phyloP scores from a whole-genome alignment of 441 rosid genomes.

The Adansonia rubrostipa region DNA sequence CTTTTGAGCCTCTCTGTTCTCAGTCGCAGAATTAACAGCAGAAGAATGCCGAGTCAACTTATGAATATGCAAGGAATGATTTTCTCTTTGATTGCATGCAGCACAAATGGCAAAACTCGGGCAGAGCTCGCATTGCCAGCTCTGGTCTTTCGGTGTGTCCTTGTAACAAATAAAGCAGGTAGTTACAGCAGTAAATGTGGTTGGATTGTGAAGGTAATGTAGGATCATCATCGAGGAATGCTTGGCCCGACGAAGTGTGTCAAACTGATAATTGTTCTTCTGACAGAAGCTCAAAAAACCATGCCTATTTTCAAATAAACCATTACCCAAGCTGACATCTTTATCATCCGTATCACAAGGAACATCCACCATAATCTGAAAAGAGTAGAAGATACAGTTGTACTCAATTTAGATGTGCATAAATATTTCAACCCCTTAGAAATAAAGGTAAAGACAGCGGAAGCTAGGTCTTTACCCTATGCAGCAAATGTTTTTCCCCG shows the following conservation, averaged over 20 bases:
- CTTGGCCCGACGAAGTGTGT: constrained; percentile 76
- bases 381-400: constrained; percentile 8
- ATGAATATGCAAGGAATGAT: constrained; percentile 37
- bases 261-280: constrained; percentile 58
- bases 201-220: constrained; percentile 53
- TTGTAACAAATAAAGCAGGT: constrained; percentile 50
- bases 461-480: constrained; percentile 48
- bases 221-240: constrained; percentile 84
- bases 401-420: not conserved
- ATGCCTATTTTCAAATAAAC: constrained; percentile 62
- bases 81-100: constrained; percentile 43
- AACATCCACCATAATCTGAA: constrained; percentile 51
- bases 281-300: constrained; percentile 61
- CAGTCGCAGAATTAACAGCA: constrained; percentile 24
- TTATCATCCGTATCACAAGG: constrained; percentile 55
- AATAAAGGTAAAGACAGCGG: not conserved
- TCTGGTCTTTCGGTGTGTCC: constrained; percentile 35
- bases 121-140: constrained; percentile 50
- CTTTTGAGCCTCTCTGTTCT: constrained; percentile 12
- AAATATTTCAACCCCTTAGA: not conserved
- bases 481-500: constrained; percentile 58
- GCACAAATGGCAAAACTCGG: constrained; percentile 42
- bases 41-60: constrained; percentile 32
- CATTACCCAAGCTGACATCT: constrained; percentile 46
- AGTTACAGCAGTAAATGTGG: constrained; percentile 11